Conservation (phyloP, 1,139 yeast species). For the Zygosaccharomyces pseudobailii region DNA sequence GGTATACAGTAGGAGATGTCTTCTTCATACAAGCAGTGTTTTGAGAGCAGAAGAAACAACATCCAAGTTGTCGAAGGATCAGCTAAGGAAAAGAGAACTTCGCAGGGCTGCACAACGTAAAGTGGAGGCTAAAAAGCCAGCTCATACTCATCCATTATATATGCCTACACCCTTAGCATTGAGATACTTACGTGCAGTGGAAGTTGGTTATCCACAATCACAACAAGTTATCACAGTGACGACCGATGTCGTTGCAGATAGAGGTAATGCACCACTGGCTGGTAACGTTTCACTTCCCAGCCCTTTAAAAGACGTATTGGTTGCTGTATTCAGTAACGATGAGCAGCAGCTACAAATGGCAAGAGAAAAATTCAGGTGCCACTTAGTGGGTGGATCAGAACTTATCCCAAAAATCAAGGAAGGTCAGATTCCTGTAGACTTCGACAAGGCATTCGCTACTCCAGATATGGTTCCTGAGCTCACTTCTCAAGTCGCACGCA, state of each 20-base stretch:
- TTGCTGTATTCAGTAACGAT: constrained; percentile 64
- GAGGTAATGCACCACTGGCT: constrained; percentile 68
- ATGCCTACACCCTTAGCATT: constrained; percentile 72
- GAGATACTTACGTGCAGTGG: constrained; percentile 78
- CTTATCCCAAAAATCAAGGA: constrained; percentile 57
- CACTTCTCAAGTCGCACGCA: constrained; percentile 59
- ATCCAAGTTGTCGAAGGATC: constrained; percentile 27
- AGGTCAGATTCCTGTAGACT: constrained; percentile 52
- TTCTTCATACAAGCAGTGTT: constrained; percentile 10
- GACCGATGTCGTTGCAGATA: constrained; percentile 66
- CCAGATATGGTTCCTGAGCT: constrained; percentile 67
- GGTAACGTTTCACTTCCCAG: constrained; percentile 76
- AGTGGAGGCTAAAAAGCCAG: constrained; percentile 36
- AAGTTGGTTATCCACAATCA: constrained; percentile 72
- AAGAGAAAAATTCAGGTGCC: constrained; percentile 51
- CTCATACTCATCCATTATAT: constrained; percentile 54
- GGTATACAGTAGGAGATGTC: constrained; percentile 4
- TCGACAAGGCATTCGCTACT: constrained; percentile 80
- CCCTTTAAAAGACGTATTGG: constrained; percentile 59
- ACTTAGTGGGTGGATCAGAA: constrained; percentile 65
- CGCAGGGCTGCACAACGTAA: constrained; percentile 27
- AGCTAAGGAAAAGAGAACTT: constrained; percentile 29
- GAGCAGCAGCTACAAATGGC: constrained; percentile 51
- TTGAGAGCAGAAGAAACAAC: constrained; percentile 15
- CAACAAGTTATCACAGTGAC: constrained; percentile 67